A percentile compares a stretch with the other conserved stretches of the same genome.
phyloP scores from a whole-genome alignment of 176 grass and related monocot genomes.

The Calamus simplicifolius region DNA sequence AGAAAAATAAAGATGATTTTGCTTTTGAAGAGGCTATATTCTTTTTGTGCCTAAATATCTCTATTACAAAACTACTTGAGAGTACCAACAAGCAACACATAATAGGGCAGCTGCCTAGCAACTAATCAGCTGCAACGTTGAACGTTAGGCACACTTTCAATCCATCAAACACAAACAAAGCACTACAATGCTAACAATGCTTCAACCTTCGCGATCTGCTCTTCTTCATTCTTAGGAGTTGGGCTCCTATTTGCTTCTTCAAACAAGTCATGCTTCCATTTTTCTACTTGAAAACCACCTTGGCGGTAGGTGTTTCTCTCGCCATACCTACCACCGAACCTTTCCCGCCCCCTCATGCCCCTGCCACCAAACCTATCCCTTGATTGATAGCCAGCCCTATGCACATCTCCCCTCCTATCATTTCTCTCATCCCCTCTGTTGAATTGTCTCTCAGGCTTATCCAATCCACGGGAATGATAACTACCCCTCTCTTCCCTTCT shows the following conservation, averaged over 20 bases:
- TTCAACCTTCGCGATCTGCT: slow-evolving; percentile 90
- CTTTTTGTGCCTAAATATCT: too few species aligned
- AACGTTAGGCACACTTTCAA: too few species aligned
- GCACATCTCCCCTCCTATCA: slow-evolving; percentile 27
- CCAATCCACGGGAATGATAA: slow-evolving; percentile 22
- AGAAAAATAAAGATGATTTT: too few species aligned
- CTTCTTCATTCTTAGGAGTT: slow-evolving; percentile 71
- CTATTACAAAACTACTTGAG: too few species aligned
- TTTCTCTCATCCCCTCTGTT: slow-evolving; percentile 35
- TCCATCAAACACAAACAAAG: not conserved
- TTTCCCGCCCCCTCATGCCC: slow-evolving; percentile 48
- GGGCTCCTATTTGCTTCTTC: slow-evolving; percentile 64
- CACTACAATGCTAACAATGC: slow-evolving; percentile 53
- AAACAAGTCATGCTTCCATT: slow-evolving; percentile 95
- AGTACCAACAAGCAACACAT: too few species aligned
- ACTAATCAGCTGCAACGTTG: too few species aligned
- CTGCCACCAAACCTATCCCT: slow-evolving; percentile 46
- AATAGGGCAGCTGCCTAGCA: too few species aligned
- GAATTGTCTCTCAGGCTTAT: slow-evolving; percentile 17
- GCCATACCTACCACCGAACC: slow-evolving; percentile 28
- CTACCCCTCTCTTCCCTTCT: slow-evolving; percentile 47
- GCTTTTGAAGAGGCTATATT: too few species aligned
- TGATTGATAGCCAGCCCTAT: slow-evolving; percentile 43
- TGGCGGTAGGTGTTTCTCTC: slow-evolving; percentile 23
- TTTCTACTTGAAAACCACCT: slow-evolving; percentile 43